A percentile compares a stretch with the other conserved stretches of the same genome.
Evolutionary conservation across 108 stramenopile species (phyloP).

Genomic region (Ochromonas danica): DNA sequence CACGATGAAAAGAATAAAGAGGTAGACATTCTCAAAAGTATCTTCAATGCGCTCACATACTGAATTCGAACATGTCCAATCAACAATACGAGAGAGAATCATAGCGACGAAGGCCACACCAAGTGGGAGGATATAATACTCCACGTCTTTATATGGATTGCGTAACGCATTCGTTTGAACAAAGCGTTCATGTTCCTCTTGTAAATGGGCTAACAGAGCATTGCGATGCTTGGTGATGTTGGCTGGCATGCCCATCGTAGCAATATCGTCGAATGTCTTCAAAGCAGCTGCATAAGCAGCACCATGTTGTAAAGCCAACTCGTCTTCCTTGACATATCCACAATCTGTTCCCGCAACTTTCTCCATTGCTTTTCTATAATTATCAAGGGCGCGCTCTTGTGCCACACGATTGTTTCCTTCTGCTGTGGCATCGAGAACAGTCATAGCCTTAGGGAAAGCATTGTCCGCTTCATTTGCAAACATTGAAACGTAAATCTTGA

Average conservation of each 20-base stretch:
- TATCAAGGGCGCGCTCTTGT: constrained; percentile 62
- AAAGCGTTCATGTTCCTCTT: constrained; percentile 69
- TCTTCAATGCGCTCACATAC: constrained; percentile 27
- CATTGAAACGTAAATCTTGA: constrained; percentile 84
- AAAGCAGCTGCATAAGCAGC: constrained; percentile 57
- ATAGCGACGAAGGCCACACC: constrained; percentile 67
- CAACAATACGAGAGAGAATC: neutral
- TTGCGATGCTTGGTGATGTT: constrained; percentile 66
- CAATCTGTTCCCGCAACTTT: constrained; percentile 70
- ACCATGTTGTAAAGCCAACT: constrained; percentile 66
- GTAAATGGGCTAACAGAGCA: constrained; percentile 47
- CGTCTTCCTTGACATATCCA: constrained; percentile 70
- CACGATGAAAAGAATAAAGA: constrained; percentile 18
- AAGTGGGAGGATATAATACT: constrained; percentile 79
- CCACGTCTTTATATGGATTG: constrained; percentile 81
- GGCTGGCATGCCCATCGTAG: constrained; percentile 81
- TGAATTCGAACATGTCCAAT: neutral
- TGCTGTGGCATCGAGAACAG: constrained; percentile 92
- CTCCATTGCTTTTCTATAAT: constrained; percentile 83
- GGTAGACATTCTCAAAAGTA: constrained; percentile 19
- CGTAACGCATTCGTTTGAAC: constrained; percentile 72
- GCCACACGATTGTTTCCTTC: constrained; percentile 91
- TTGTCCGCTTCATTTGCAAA: constrained; percentile 72
- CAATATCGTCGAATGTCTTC: constrained; percentile 74
- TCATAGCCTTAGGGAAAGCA: constrained; percentile 84